A percentile compares a stretch with the other conserved stretches of the same genome.
Conservation (phyloP, 176 grass and related monocot genomes). For the Microstegium vimineum region DNA sequence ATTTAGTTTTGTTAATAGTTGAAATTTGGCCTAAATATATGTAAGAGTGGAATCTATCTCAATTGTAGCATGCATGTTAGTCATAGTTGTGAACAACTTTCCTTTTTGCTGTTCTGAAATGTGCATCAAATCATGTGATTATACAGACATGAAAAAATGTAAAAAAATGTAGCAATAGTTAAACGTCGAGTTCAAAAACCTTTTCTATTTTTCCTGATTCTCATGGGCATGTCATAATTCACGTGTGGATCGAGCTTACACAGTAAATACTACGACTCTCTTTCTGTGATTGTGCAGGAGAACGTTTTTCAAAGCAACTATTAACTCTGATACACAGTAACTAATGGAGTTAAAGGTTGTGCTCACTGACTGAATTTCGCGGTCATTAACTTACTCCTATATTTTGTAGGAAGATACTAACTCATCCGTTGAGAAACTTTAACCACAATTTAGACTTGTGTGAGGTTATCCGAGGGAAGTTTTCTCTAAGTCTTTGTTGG, state of each 20-base stretch:
- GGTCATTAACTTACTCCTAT: not conserved
- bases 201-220: not conserved
- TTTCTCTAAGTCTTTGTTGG: not conserved
- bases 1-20: conserved; percentile 16
- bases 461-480: not conserved
- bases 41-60: conserved; percentile 27
- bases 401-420: not conserved
- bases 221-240: not conserved
- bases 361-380: not conserved
- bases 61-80: conserved; percentile 32
- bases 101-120: conserved; percentile 34
- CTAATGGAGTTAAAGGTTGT: not conserved
- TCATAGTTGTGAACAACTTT: conserved; percentile 26
- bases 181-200: not conserved
- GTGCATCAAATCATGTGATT: not conserved
- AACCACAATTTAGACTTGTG: not conserved
- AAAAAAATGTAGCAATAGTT: not conserved
- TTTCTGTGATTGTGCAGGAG: not conserved
- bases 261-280: not conserved
- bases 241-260: not conserved
- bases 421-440: conserved; percentile 5
- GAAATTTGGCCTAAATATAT: not conserved
- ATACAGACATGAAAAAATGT: conserved; percentile 15
- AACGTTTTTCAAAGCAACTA: not conserved
- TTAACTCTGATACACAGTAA: not conserved